Conservation (phyloP, 257 asterid genomes). For the Penstemon newberryi region DNA sequence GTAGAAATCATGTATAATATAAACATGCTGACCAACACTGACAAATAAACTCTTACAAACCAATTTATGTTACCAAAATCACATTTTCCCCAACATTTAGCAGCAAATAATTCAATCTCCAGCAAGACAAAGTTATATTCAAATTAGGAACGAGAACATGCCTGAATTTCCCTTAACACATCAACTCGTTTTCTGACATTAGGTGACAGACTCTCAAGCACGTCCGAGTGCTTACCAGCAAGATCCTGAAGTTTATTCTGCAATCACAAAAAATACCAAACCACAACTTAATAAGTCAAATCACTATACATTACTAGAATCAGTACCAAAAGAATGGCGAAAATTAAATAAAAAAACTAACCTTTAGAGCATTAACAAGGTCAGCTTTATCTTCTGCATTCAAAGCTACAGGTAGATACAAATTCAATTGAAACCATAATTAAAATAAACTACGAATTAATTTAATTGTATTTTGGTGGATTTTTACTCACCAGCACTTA, state of each 20-base stretch:
- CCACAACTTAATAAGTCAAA: neutral
- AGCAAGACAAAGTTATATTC: neutral
- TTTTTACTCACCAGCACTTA: conserved; percentile 37
- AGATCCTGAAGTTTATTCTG: conserved; percentile 69
- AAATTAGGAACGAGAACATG: neutral
- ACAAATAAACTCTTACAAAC: too few species aligned
- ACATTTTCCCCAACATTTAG: too few species aligned
- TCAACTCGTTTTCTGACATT: conserved; percentile 66
- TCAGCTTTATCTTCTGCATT: conserved; percentile 4
- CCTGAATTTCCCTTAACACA: conserved; percentile 61
- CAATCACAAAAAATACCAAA: conserved; percentile 13
- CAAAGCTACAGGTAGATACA: neutral
- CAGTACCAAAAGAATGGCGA: neutral
- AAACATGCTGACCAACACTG: neutral
- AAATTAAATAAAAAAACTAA: neutral
- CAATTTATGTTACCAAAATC: too few species aligned
- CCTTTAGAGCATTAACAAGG: conserved; percentile 16
- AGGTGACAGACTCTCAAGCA: conserved; percentile 55
- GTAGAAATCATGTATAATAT: too few species aligned
- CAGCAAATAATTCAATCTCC: neutral
- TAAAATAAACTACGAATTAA: neutral
- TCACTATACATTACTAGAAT: neutral
- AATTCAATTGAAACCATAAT: conserved; percentile 10
- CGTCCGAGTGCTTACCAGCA: conserved; percentile 58
- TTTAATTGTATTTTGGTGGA: neutral